These are phyloP conservation scores for Mollisiaceae sp. DNA, from an alignment of 2,329 filamentous ascomycete genomes.

Conservation along the genomic window DNA sequence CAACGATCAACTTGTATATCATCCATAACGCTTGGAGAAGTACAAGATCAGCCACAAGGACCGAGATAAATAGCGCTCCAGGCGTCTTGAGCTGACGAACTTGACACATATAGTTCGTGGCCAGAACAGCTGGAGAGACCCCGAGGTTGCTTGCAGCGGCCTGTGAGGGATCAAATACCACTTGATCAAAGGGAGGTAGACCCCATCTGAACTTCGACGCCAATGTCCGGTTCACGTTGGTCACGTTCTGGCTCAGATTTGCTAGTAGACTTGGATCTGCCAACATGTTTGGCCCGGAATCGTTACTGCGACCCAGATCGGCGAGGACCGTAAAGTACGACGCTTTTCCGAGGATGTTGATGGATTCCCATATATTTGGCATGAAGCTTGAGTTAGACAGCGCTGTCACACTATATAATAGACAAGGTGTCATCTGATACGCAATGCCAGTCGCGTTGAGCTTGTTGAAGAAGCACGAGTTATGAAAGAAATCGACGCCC, in stretches of 20 bases:
- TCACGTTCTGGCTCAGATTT: not conserved
- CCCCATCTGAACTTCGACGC: not conserved
- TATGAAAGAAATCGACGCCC: conserved; percentile 1
- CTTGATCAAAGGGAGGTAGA: not conserved
- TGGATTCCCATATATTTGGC: not conserved
- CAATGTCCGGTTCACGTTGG: not conserved
- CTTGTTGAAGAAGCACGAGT: not conserved
- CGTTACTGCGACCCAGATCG: conserved; percentile 5
- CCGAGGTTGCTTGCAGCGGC: not conserved
- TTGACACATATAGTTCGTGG: conserved; percentile 2
- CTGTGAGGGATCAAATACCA: not conserved
- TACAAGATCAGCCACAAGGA: conserved; percentile 1
- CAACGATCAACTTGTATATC: not conserved
- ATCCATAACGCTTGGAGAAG: conserved; percentile 6
- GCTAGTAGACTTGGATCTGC: not conserved
- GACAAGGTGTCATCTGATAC: not conserved
- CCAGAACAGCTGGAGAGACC: not conserved
- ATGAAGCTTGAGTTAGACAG: not conserved
- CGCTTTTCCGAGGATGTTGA: conserved; percentile 1
- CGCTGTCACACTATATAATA: not conserved
- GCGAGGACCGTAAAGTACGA: not conserved
- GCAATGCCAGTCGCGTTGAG: not conserved
- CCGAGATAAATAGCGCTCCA: not conserved
- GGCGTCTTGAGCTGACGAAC: not conserved
- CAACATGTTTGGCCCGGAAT: not conserved